Evolutionary conservation across 345 rosid species (phyloP), one percentile per base, ranked within the genome.

Genomic region (Gynandropsis gynandra): DNA sequence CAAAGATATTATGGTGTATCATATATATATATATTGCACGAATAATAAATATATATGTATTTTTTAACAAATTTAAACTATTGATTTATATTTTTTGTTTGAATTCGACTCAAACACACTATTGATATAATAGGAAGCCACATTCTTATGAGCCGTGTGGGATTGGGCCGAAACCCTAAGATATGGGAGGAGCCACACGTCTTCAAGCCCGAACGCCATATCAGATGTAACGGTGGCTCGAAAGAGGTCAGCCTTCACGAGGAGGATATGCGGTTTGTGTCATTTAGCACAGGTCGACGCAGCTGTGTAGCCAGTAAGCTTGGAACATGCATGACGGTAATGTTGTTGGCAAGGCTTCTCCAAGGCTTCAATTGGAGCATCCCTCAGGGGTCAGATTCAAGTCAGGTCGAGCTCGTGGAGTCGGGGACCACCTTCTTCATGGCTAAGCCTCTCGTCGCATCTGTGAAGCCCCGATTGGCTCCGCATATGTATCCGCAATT

Each of bases 121-220:
- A 24, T 2, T 24, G 29, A 24, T 24, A 24, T 24, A 24, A 24
- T 5, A 24, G 29, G 68, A 0, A 66, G 72, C 14, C 68, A 67
- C 11, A 16, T 51, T 9, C 51, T 47, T 1, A 6, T 47, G 34
- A 47, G 51, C 51, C 51, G 51, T 9, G 0, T 47, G n/a, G 51
- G 35, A 7, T 15, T 47, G 10, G 51, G 51, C 5, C 32, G 34
- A 15, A 44, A 44, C 49, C 49, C 49, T 16, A 44, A 44, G 9
- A 24, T 44, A 9, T 44, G 49, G 49, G 21, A 16, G 4, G 10
- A 44, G 11, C 49, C 49, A 3, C 20, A 6, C 24, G 19, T 9
- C 12, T 44, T 44, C 51, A 20, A 47, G 15, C 51, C 51, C 1
- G 51, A 47, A 8, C 33, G 51, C 6, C 51, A 47, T 15, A 5